Base-by-base conservation (phyloP, 257 asterid species). In the Lycium ferocissimum region DNA sequence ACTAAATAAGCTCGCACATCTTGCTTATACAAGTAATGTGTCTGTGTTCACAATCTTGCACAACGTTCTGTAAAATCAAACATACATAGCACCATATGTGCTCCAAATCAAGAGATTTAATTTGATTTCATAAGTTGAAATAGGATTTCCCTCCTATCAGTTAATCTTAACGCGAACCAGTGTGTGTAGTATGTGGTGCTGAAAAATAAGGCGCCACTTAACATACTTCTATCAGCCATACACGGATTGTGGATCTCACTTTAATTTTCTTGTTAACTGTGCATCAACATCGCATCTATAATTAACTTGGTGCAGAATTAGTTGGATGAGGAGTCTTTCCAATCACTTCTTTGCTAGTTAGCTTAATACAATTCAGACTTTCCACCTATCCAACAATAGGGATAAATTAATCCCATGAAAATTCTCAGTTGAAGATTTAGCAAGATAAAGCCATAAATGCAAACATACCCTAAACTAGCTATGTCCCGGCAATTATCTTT, bases 91-190 rank as follows among this genome's bases (percentile, higher is more conserved):
- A 2, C 62, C 62, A 22, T 20, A 49, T 0, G 70, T 62, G 61
- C 12, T 75, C 61, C 20, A 20, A 49, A 75, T 49, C 81, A 75
- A 49, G 81, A 75, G 62, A 75, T 45, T 47, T 75, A 13, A 51
- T 75, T 20, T 49, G 10, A 15, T 75, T 22, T 75, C 18, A 0
- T 26, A 26, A 0, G 33, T 6, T 49, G 81, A 12, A 51, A 49
- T 9, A 76, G 51, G 22, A 49, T 51, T 12, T 13, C 26, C 7
- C 57, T 6, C 56, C 0, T 51, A 26, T 0, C 2, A 14, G 81
- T 3, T 75, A 49, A 49, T 75, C 45, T 75, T 75, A 49, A 7
- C 8, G 3, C 37, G 35, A 49, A n/a, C 22, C 62, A 22, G 22
- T 1, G 20, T 7, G 38, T 0, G 13, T 12, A 22, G 22, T 9